Conservation (phyloP, 2,329 filamentous ascomycete genomes). For the Lecanoromycetidae sp. region DNA sequence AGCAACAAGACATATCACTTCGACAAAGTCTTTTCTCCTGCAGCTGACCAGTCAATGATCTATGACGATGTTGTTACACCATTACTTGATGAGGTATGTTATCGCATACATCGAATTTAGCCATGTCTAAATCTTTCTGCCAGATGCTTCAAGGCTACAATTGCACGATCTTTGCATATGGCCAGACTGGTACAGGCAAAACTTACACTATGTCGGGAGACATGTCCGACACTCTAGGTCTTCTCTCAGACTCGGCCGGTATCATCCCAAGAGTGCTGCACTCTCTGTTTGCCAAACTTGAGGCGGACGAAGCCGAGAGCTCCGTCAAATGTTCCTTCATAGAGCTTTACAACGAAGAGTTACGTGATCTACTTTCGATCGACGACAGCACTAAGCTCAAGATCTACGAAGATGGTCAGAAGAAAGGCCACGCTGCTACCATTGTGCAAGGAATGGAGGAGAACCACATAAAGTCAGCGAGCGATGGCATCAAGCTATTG, state of each 20-base stretch:
- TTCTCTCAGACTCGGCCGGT: conserved; percentile 81
- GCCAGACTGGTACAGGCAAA: conserved; percentile 94
- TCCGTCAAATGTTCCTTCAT: conserved; percentile 98
- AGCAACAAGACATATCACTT: conserved; percentile 96
- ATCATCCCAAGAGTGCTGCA: conserved; percentile 90
- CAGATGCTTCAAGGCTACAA: conserved; percentile 92
- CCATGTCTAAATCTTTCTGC: conserved; percentile 13
- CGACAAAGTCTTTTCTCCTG: conserved; percentile 91
- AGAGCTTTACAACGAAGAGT: conserved; percentile 94
- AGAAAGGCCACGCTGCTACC: conserved; percentile 72
- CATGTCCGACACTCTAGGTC: conserved; percentile 74
- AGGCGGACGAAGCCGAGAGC: conserved; percentile 65
- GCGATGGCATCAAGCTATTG: conserved; percentile 76
- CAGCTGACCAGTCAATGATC: conserved; percentile 83
- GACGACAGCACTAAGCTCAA: conserved; percentile 83
- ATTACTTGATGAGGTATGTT: conserved; percentile 71
- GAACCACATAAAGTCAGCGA: conserved; percentile 74
- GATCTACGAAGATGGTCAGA: conserved; percentile 83
- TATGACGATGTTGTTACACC: conserved; percentile 93
- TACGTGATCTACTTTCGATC: conserved; percentile 71
- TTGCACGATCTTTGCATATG: conserved; percentile 97
- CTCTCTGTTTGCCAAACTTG: conserved; percentile 73
- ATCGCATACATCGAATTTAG: not conserved
- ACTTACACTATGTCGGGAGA: conserved; percentile 99
- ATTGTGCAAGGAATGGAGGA: conserved; percentile 98